Base-by-base conservation (phyloP, 352 stramenopile species). In the Phytophthora rubi region DNA sequence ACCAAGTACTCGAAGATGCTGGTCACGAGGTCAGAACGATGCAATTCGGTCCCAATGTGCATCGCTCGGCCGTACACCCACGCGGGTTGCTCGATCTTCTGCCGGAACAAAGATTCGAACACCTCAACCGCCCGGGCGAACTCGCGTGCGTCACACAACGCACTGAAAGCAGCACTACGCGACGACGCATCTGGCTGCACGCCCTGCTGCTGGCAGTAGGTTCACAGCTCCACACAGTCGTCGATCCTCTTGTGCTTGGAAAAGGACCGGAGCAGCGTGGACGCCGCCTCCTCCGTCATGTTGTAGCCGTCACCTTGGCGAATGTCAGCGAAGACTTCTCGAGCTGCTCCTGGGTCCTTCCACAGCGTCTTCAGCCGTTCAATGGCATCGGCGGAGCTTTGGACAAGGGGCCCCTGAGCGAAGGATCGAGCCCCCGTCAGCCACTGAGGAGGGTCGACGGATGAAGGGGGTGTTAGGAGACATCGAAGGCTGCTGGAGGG, bases 181-280 rank as follows among this genome's bases (percentile, higher is more conserved):
- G 63, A 39, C 15, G 83, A 75, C 57, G 87, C 86, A 58, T 80
- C 82, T 23, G 82, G 76, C 12, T 71, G 79, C 37, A 89, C 59
- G n/a, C 78, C 66, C 35, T 85, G 70, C 21, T 86, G 65, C 33
- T 81, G 79, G 21, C 78, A 72, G 44, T 77, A 86, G 23, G 70
- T 70, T 53, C 91, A 47, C 59, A 86, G 62, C 15, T 89, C 76
- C 13, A 90, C 68, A 59, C 75, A 83, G 33, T 90, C 75, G 30
- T 56, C 53, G 7, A 73, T 64, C 2, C 68, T 59, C 53, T 60
- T 61, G 51, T 71, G 64, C 18, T 56, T 59, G 9, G 39, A 32
- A n/a, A 71, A 28, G 13, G 49, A n/a, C 21, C 13, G 4, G 7
- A 65, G 18, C 10, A 71, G 49, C 2, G 3, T 56, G 13, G 64